Evolutionary conservation across 257 asterid genomes (phyloP).

Genomic region (Paraleonurus japonicus): DNA sequence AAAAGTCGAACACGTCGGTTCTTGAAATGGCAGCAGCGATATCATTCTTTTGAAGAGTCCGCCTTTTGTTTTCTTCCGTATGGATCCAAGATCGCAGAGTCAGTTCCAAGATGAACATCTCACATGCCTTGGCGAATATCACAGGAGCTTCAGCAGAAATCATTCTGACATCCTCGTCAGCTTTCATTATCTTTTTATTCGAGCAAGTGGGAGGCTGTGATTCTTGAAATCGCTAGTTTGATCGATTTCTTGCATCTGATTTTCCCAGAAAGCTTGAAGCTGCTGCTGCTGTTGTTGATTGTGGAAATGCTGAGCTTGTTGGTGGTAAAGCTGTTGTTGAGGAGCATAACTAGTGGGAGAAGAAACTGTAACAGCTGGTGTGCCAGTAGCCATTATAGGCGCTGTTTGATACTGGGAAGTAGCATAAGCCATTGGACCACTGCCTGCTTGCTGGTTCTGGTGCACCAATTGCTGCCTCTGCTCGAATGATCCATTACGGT

Average conservation of each 20-base stretch:
- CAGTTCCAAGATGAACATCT: slow-evolving; percentile 68
- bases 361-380: slow-evolving; percentile 43
- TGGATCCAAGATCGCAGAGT: slow-evolving; percentile 63
- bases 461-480: slow-evolving; percentile 36
- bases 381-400: slow-evolving; percentile 40
- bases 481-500: slow-evolving; percentile 45
- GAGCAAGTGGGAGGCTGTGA: slow-evolving; percentile 65
- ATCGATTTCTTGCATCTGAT: slow-evolving; percentile 51
- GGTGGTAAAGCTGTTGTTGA: slow-evolving; percentile 49
- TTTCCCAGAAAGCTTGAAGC: slow-evolving; percentile 57
- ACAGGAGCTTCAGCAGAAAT: slow-evolving; percentile 72
- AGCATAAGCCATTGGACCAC: slow-evolving; percentile 32
- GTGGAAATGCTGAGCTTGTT: slow-evolving; percentile 50
- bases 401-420: slow-evolving; percentile 38
- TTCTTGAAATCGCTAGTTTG: slow-evolving; percentile 59
- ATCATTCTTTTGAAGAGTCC: slow-evolving; percentile 72
- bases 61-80: slow-evolving; percentile 66
- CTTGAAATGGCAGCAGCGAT: slow-evolving; percentile 64
- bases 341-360: slow-evolving; percentile 40
- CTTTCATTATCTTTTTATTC: slow-evolving; percentile 69
- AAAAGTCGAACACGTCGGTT: slow-evolving; percentile 63
- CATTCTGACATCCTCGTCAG: slow-evolving; percentile 66
- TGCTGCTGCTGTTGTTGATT: slow-evolving; percentile 51
- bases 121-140: slow-evolving; percentile 66
- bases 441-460: slow-evolving; percentile 39